phyloP scores from a whole-genome alignment of 1,284 basidiomycete species.

The Naganishia sp. region DNA sequence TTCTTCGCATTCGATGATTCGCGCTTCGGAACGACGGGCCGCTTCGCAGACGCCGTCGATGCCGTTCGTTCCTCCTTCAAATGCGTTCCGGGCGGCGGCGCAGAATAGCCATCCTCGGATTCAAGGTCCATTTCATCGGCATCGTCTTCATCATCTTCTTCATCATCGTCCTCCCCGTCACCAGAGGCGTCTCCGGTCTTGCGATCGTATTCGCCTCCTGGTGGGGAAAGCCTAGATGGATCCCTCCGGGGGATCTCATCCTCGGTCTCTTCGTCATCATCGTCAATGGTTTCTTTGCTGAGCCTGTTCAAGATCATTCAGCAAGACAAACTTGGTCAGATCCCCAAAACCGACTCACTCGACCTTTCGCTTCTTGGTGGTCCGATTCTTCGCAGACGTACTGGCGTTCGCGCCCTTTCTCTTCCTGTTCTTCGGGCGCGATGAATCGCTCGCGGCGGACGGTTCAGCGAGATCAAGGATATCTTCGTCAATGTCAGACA shows the following conservation, averaged over 20 bases:
- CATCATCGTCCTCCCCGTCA: conserved; percentile 48
- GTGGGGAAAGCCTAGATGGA: conserved; percentile 25
- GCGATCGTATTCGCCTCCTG: conserved; percentile 1
- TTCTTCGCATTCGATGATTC: conserved; percentile 21
- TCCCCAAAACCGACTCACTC: conserved; percentile 10
- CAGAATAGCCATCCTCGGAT: conserved; percentile 34
- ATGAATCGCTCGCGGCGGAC: conserved; percentile 21
- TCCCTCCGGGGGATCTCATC: conserved; percentile 24
- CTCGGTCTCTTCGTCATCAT: conserved; percentile 32
- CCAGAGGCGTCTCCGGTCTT: conserved; percentile 49
- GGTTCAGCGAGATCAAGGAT: conserved; percentile 31
- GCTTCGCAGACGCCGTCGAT: conserved; percentile 11
- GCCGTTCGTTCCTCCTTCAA: conserved; percentile 21
- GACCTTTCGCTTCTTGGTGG: conserved; percentile 28
- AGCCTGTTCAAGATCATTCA: not conserved
- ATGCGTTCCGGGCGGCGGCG: conserved; percentile 14
- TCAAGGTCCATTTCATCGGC: conserved; percentile 42
- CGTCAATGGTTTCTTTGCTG: conserved; percentile 29
- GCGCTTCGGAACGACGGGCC: conserved; percentile 11
- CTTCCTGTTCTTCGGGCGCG: conserved; percentile 28
- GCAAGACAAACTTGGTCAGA: not conserved
- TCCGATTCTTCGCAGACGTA: conserved; percentile 6
- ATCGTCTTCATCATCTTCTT: conserved; percentile 49
- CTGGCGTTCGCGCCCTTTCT: conserved; percentile 22
- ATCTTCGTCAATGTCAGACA: conserved; percentile 31